Conservation (phyloP, 352 stramenopile species). For the Phytophthora podocarpi region DNA sequence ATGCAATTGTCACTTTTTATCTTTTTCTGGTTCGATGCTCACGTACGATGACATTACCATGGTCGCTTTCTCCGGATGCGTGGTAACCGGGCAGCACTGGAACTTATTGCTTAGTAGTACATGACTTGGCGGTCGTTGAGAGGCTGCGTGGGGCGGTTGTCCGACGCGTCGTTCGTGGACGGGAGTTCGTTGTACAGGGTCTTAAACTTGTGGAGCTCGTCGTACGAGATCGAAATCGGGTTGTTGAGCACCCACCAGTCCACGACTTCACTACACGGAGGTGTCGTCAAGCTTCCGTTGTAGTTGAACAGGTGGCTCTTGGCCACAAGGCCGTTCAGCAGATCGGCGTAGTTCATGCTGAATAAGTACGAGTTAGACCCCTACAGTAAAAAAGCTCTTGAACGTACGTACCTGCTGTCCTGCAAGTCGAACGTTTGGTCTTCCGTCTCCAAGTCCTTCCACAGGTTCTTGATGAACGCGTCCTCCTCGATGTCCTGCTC, state of each 20-base stretch:
- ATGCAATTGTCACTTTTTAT: not conserved
- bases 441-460: conserved; percentile 43
- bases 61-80: too few relatives aligned
- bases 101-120: conserved; percentile 48
- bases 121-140: conserved; percentile 54
- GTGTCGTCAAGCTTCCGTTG: conserved; percentile 61
- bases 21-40: too few relatives aligned
- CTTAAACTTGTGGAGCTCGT: conserved; percentile 39
- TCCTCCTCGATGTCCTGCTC: conserved; percentile 40
- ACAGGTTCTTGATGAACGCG: conserved; percentile 54
- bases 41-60: too few relatives aligned
- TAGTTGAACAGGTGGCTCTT: conserved; percentile 73
- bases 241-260: conserved; percentile 70
- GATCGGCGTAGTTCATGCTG: conserved; percentile 57
- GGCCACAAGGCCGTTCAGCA: conserved; percentile 53
- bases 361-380: not conserved
- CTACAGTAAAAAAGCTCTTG: not conserved
- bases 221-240: conserved; percentile 49
- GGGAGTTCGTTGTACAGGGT: conserved; percentile 42
- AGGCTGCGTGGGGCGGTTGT: conserved; percentile 58
- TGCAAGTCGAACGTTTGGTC: conserved; percentile 41
- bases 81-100: too few relatives aligned
- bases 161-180: conserved; percentile 38
- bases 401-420: conserved; percentile 29
- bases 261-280: conserved; percentile 60